Percentiles rank a stretch among this genome's conserved stretches.
Conservation (phyloP, 176 grass and related monocot genomes). For the Eremochloa ophiuroides region DNA sequence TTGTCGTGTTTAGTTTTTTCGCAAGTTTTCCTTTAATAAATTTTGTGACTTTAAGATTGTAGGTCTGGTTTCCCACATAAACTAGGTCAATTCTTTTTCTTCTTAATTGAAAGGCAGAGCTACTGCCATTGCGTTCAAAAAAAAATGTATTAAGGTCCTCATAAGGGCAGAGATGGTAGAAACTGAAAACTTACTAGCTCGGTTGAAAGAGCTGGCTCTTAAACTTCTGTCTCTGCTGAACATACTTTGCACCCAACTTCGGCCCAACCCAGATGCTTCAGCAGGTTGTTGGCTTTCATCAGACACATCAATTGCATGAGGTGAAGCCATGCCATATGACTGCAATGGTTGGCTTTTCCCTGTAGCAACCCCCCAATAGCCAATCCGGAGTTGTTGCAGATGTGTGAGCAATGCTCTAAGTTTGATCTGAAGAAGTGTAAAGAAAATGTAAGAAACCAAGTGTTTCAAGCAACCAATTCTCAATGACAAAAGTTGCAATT, state of each 20-base stretch:
- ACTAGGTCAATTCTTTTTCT: neutral
- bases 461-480: conserved; percentile 8
- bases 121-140: neutral
- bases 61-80: neutral
- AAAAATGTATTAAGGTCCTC: neutral
- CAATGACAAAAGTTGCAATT: conserved; percentile 16
- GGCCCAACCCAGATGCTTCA: conserved; percentile 85
- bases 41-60: neutral
- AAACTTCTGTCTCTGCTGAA: conserved; percentile 96
- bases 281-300: conserved; percentile 91
- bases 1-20: neutral
- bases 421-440: conserved; percentile 68
- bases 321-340: conserved; percentile 73
- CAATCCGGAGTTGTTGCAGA: conserved; percentile 90
- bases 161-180: neutral
- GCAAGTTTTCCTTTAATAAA: neutral
- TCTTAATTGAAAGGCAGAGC: neutral
- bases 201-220: conserved; percentile 76
- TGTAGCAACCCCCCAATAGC: conserved; percentile 80
- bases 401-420: conserved; percentile 90
- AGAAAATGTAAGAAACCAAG: conserved; percentile 19
- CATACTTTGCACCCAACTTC: conserved; percentile 99
- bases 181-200: conserved; percentile 56
- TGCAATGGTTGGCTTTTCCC: conserved; percentile 54
- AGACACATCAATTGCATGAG: conserved; percentile 66